Evolutionary conservation across 208 protist genomes (phyloP), one percentile per base, ranked within the genome.

Genomic region (Porcisia hertigi): DNA sequence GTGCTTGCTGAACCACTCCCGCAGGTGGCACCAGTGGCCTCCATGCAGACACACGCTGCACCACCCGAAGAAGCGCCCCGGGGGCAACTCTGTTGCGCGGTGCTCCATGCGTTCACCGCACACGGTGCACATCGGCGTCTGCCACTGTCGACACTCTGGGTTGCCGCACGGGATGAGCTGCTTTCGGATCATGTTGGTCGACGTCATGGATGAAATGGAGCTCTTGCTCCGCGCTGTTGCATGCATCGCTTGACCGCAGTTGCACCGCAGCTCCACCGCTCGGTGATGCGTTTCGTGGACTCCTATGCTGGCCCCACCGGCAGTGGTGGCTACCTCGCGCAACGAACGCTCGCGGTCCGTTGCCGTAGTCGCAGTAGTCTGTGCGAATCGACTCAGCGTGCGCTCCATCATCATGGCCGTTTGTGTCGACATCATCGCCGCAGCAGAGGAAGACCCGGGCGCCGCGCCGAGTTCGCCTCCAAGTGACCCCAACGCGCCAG

Each of bases 11-110:
- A 97, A 96, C 94, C 94, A 98, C 71, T 93, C 90, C 2, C 82
- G 80, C 57, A 96, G 45, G 78, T 98, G 92, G 47, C 77, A 80
- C 79, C 75, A 92, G 74, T 98, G 94, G 4, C 94, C 94, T 3
- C 94, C 94, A 60, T 98, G 94, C 36, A 96, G 82, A 76, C 94
- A 98, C 53, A 91, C 84, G 16, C 89, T 90, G 80, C 94, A 98
- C 94, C 94, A 98, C 18, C 84, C 85, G 66, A 96, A 94, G 67
- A 77, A 93, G 41, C 77, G 72, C 39, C 90, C 88, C 23, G 89
- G 79, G 25, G 83, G 75, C 62, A 87, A 78, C 62, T 85, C 89
- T 71, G 78, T 84, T 14, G 65, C 62, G 52, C 79, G 80, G 57
- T 69, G 70, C 76, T 95, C 86, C 76, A 96, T 80, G 23, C 82